A percentile compares a stretch with the other conserved stretches of the same genome.
phyloP scores from a whole-genome alignment of 495 filamentous ascomycete species.

The Penicillium cataractarum region DNA sequence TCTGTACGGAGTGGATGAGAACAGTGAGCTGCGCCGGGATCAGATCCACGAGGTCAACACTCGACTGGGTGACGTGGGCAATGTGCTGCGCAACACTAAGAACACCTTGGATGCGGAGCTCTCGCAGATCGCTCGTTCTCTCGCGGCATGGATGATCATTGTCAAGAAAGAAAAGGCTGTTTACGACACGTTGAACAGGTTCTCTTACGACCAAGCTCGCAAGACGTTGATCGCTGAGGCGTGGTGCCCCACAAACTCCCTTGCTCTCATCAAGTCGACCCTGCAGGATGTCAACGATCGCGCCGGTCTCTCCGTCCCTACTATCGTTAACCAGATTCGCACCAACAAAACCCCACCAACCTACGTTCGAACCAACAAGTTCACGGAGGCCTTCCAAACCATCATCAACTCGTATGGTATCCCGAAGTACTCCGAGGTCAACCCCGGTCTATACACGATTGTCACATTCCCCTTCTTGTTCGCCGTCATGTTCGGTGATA shows the following conservation, averaged over 20 bases:
- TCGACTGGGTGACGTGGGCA: constrained; percentile 84
- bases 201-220: constrained; percentile 92
- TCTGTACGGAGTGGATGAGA: constrained; percentile 95
- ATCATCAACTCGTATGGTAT: constrained; percentile 99
- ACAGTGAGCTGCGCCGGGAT: constrained; percentile 87
- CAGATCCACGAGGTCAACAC: constrained; percentile 97
- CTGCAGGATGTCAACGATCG: constrained; percentile 95
- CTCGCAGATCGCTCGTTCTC: constrained; percentile 83
- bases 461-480: constrained; percentile 89
- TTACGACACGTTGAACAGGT: constrained; percentile 94
- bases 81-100: constrained; percentile 94
- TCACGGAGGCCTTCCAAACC: constrained; percentile 96
- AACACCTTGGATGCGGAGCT: constrained; percentile 91
- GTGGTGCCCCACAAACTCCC: constrained; percentile 91
- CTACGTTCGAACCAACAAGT: constrained; percentile 95
- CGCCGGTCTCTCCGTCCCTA: constrained; percentile 90
- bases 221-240: constrained; percentile 97
- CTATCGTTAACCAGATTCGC: constrained; percentile 94
- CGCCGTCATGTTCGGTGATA: constrained; percentile 98
- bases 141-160: constrained; percentile 95
- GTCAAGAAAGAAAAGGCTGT: constrained; percentile 98
- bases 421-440: constrained; percentile 94
- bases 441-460: constrained; percentile 95
- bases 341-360: constrained; percentile 97
- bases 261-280: constrained; percentile 92